A percentile compares a stretch with the other conserved stretches of the same genome.
phyloP scores from a whole-genome alignment of 176 grass and related monocot species.

The Paspalum vaginatum region DNA sequence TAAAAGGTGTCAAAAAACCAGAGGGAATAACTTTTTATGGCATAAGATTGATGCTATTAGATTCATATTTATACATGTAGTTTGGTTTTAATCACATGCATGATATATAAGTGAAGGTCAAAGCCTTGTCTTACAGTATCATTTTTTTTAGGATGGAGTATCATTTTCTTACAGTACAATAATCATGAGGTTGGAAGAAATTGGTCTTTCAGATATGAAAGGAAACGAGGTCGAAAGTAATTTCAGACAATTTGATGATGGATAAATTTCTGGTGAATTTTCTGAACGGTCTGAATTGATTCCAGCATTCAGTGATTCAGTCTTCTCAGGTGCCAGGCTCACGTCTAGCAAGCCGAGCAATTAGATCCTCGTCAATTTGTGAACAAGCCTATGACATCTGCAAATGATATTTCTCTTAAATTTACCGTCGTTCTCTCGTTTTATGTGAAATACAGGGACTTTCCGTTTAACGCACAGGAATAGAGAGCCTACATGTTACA shows the following conservation, averaged over 20 bases:
- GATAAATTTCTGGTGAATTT: not conserved
- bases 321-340: not conserved
- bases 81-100: too few species aligned
- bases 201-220: not conserved
- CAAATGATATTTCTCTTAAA: not conserved
- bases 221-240: not conserved
- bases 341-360: not conserved
- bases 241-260: not conserved
- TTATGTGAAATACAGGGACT: conserved; percentile 25
- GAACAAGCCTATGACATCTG: conserved; percentile 7
- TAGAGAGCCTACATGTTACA: conserved; percentile 43
- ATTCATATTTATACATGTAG: too few species aligned
- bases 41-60: too few species aligned
- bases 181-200: not conserved
- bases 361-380: not conserved
- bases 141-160: too few species aligned
- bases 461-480: conserved; percentile 6
- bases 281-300: too few species aligned
- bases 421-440: conserved; percentile 1
- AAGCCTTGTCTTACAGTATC: too few species aligned
- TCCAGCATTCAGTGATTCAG: not conserved
- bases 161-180: not conserved
- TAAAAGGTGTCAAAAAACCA: too few species aligned
- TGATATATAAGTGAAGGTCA: too few species aligned
- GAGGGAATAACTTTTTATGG: too few species aligned